These are phyloP conservation scores for Graphiopsis chlorocephala DNA, from an alignment of 2,329 filamentous ascomycete genomes.

Conservation along the genomic window DNA sequence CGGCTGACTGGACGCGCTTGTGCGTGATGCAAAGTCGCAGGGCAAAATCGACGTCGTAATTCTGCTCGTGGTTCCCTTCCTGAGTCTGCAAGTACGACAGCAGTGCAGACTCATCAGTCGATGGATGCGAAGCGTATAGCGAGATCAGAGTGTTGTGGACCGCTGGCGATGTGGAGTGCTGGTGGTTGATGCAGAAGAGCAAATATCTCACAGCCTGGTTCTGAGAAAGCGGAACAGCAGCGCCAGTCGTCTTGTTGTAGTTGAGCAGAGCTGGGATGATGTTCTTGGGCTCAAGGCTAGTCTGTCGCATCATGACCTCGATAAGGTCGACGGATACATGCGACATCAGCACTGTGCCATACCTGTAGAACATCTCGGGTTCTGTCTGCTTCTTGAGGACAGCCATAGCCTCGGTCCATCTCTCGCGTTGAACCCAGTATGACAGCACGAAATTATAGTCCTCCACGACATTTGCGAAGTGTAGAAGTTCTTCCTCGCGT, in stretches of 20 bases:
- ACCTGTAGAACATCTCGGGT: conserved; percentile 90
- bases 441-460: conserved; percentile 94
- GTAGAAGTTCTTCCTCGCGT: conserved; percentile 85
- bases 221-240: conserved; percentile 60
- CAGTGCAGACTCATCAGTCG: conserved; percentile 78
- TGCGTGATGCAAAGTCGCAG: conserved; percentile 93
- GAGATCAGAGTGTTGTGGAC: conserved; percentile 97
- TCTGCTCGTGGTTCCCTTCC: conserved; percentile 67
- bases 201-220: conserved; percentile 95
- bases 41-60: conserved; percentile 94
- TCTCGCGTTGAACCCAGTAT: conserved; percentile 95
- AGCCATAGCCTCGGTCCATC: conserved; percentile 81
- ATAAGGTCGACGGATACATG: conserved; percentile 81
- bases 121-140: conserved; percentile 85
- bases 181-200: conserved; percentile 85
- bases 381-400: conserved; percentile 93
- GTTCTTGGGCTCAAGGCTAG: conserved; percentile 77
- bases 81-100: conserved; percentile 89
- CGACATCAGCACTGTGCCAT: conserved; percentile 94
- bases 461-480: conserved; percentile 81
- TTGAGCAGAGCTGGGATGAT: conserved; percentile 91
- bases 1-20: conserved; percentile 86
- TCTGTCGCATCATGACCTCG: conserved; percentile 93
- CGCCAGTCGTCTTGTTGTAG: conserved; percentile 71
- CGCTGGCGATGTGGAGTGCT: conserved; percentile 75